A percentile compares a stretch with the other conserved stretches of the same genome.
Conservation (phyloP, 116 monocot genomes). For the Dioscorea cayenensis region DNA sequence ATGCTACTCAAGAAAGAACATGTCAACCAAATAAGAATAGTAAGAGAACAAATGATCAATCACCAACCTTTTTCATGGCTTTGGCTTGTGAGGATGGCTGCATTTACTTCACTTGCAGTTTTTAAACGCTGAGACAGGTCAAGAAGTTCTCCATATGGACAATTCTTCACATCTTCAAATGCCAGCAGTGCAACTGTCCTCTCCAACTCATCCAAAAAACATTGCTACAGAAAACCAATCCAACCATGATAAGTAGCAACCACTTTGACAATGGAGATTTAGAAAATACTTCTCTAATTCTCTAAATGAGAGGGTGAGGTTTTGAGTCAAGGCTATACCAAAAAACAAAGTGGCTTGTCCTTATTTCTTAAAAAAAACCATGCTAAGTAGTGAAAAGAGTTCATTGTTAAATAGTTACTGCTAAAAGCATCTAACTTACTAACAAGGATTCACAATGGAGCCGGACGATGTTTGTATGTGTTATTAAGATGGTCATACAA, state of each 20-base stretch:
- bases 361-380: no score
- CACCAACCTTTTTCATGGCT: slow-evolving; percentile 85
- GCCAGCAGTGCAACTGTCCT: slow-evolving; percentile 70
- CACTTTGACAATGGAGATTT: no score
- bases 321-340: no score
- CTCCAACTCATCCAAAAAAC: slow-evolving; percentile 65
- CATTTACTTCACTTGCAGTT: slow-evolving; percentile 96
- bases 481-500: not conserved
- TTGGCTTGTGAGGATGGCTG: slow-evolving; percentile 94
- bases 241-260: not conserved
- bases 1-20: not conserved
- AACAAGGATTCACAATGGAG: no score
- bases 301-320: no score
- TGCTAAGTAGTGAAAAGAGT: not conserved
- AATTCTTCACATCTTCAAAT: slow-evolving; percentile 62
- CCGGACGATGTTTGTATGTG: not conserved
- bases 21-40: not conserved
- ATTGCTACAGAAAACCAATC: slow-evolving; percentile 28
- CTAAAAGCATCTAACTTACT: no score
- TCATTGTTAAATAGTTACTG: no score
- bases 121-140: slow-evolving; percentile 87
- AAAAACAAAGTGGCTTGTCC: no score
- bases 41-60: not conserved
- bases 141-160: slow-evolving; percentile 65
- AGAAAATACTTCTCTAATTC: no score